Percentiles rank a stretch among this genome's conserved stretches.
Conservation (phyloP, 306 rosid genomes). For the Trifolium pratense region DNA sequence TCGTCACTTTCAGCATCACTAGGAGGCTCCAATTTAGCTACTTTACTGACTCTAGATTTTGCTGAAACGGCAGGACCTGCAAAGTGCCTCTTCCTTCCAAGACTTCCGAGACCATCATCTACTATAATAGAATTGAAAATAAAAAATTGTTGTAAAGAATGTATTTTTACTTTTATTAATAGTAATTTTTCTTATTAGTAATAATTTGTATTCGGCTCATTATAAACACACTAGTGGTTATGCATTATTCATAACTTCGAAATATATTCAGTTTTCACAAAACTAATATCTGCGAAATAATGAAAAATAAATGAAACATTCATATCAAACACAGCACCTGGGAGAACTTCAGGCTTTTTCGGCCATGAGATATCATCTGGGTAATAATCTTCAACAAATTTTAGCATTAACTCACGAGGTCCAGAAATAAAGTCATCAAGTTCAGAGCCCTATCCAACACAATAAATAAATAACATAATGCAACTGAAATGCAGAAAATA, state of each 20-base stretch:
- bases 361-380: constrained; percentile 53
- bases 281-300: too few species aligned
- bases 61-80: constrained; percentile 80
- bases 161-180: too few species aligned
- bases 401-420: constrained; percentile 90
- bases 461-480: background rate
- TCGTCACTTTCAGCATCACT: constrained; percentile 65
- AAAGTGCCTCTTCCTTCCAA: constrained; percentile 85
- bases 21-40: constrained; percentile 74
- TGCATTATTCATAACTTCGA: background rate
- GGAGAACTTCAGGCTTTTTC: too few species aligned
- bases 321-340: too few species aligned
- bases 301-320: too few species aligned
- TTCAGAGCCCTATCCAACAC: constrained; percentile 70
- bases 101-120: constrained; percentile 90
- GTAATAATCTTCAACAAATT: constrained; percentile 86
- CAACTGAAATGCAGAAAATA: constrained; percentile 23
- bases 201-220: background rate
- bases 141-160: background rate
- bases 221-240: too few species aligned
- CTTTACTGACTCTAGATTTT: constrained; percentile 87
- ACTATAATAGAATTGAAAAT: constrained; percentile 51
- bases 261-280: too few species aligned
- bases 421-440: constrained; percentile 98
- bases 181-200: too few species aligned